phyloP scores from a whole-genome alignment of 2,329 filamentous ascomycete species.

The Colletotrichum eleusines region DNA sequence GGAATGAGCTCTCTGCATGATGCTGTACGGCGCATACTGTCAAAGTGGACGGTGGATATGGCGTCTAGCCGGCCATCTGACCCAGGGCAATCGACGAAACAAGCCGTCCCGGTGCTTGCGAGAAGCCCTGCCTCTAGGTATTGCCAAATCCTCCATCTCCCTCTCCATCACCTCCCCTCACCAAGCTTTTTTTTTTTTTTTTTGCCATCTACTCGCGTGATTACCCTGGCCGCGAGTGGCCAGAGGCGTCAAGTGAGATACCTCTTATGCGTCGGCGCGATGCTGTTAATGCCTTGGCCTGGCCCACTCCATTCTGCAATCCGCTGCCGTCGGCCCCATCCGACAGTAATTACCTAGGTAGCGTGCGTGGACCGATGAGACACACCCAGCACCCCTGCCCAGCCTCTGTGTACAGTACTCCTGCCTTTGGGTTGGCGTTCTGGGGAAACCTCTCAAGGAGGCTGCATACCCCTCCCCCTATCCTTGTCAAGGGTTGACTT shows the following conservation, averaged over 20 bases:
- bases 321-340: not conserved
- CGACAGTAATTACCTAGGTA: too few relatives aligned
- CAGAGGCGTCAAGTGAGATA: slow-evolving; percentile 8
- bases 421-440: slow-evolving; percentile 20
- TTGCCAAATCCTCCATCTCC: slow-evolving; percentile 11
- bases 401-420: slow-evolving; percentile 21
- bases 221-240: slow-evolving; percentile 5
- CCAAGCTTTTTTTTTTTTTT: slow-evolving; percentile 15
- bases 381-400: slow-evolving; percentile 31
- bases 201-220: slow-evolving; percentile 7
- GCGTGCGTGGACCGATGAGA: slow-evolving; percentile 38
- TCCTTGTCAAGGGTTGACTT: slow-evolving; percentile 24
- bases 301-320: slow-evolving; percentile 11
- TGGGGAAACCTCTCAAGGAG: slow-evolving; percentile 8
- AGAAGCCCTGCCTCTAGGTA: too few relatives aligned
- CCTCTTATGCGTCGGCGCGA: slow-evolving; percentile 19
- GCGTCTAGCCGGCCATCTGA: slow-evolving; percentile 25
- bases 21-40: not conserved
- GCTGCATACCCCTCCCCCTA: slow-evolving; percentile 1
- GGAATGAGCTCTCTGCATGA: not conserved
- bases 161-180: slow-evolving; percentile 9
- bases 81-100: slow-evolving; percentile 25
- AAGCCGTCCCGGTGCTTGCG: too few relatives aligned
- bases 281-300: not conserved
- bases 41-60: not conserved